Evolutionary conservation across 768 basidiomycete genomes (phyloP).

Genomic region (Fibroporia radiculosa): DNA sequence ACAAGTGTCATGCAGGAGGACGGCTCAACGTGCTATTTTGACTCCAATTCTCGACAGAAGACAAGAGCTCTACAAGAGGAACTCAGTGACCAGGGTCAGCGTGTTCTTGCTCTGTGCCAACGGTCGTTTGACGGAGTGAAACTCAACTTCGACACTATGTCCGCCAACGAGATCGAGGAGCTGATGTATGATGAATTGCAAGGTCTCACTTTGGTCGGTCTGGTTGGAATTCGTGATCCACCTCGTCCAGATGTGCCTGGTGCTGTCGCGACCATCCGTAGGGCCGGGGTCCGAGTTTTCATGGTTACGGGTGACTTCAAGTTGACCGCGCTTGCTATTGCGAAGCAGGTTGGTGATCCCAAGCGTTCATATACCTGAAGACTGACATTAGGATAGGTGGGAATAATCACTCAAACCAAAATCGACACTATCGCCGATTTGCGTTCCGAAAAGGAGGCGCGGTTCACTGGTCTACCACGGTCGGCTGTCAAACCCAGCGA

Average conservation of each 20-base stretch:
- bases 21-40: slow-evolving; percentile 28
- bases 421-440: slow-evolving; percentile 28
- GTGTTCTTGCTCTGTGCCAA: slow-evolving; percentile 53
- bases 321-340: slow-evolving; percentile 55
- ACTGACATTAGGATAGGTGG: slow-evolving; percentile 23
- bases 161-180: slow-evolving; percentile 35
- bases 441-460: slow-evolving; percentile 19
- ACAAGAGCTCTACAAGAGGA: slow-evolving; percentile 34
- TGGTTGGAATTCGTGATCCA: slow-evolving; percentile 57
- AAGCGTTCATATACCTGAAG: slow-evolving; percentile 22
- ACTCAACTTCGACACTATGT: slow-evolving; percentile 23
- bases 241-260: slow-evolving; percentile 47
- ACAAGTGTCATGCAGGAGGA: slow-evolving; percentile 25
- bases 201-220: slow-evolving; percentile 45
- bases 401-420: slow-evolving; percentile 32
- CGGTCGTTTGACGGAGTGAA: slow-evolving; percentile 29
- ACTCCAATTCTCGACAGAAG: slow-evolving; percentile 18
- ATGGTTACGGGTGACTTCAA: slow-evolving; percentile 61
- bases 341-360: slow-evolving; percentile 47
- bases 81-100: slow-evolving; percentile 46
- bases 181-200: slow-evolving; percentile 32
- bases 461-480: slow-evolving; percentile 11
- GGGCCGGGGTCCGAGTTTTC: slow-evolving; percentile 54
- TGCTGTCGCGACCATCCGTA: slow-evolving; percentile 39
- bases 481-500: slow-evolving; percentile 27